Conservation (phyloP, 805 yeast species). For the Diddensiella caesifluorescens region DNA sequence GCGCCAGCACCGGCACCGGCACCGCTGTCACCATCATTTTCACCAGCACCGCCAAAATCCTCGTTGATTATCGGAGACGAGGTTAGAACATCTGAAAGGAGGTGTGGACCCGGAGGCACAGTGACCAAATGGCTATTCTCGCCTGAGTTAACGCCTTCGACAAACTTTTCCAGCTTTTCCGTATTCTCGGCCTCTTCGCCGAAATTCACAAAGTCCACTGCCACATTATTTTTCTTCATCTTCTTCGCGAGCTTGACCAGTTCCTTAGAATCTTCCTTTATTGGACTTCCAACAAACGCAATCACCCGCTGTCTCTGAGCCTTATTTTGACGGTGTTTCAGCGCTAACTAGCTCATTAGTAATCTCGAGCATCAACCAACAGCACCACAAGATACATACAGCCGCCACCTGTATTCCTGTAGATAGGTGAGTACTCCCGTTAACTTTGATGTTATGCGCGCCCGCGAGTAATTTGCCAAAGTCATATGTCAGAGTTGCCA, state of each 20-base stretch:
- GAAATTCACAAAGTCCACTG: conserved; percentile 83
- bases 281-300: conserved; percentile 84
- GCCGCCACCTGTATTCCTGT: conserved; percentile 92
- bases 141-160: conserved; percentile 60
- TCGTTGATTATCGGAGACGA: conserved; percentile 69
- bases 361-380: background rate
- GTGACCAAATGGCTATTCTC: conserved; percentile 69
- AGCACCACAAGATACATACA: conserved; percentile 14
- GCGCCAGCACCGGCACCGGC: conserved; percentile 36
- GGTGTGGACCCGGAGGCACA: conserved; percentile 80
- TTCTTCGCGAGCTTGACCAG: conserved; percentile 81
- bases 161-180: conserved; percentile 71
- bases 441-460: conserved; percentile 66
- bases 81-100: conserved; percentile 75
- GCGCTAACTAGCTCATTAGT: conserved; percentile 45
- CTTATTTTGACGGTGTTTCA: conserved; percentile 93
- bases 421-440: conserved; percentile 62
- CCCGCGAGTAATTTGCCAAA: conserved; percentile 82
- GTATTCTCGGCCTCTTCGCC: conserved; percentile 84
- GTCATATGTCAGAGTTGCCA: conserved; percentile 81
- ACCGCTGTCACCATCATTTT: conserved; percentile 40
- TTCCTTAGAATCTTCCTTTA: conserved; percentile 61
- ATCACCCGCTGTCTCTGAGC: conserved; percentile 86
- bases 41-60: conserved; percentile 45
- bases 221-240: conserved; percentile 87